Evolutionary conservation across 768 basidiomycete species (phyloP), one percentile per base, ranked within the genome.

Genomic region (Phaeolepiota aurea): DNA sequence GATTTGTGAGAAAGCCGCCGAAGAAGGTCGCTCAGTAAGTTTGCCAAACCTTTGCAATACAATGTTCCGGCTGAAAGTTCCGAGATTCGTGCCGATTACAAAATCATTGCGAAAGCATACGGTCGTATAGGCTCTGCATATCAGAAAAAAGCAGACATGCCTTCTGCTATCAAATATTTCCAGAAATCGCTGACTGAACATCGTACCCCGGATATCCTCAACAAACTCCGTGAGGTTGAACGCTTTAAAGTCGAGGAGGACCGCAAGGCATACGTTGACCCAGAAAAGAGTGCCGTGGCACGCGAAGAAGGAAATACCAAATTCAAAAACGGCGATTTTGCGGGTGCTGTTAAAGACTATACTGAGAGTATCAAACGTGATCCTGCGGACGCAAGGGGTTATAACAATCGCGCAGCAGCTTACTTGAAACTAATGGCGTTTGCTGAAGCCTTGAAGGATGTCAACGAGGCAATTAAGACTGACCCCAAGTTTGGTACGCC

Each of bases 321-420:
- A 25, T 99, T 97, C 78, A 98, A 97, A 70, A 71, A 64, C 2
- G 94, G 91, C 14, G 82, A 94, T 60, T 99, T 92, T 61, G 93
- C 80, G 9, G 79, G 74, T 9, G 87, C 94, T 0, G 93, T 99
- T 50, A 91, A 88, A 67, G 69, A 74, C 28, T 99, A 99, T 66
- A 76, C 87, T 25, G 96, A 99, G 64, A 86, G 90, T 46, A 96
- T 98, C 73, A 97, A 97, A 68, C 84, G 96, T 37, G 82, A 89
- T 53, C 94, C 96, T 31, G 59, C 63, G 25, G 96, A 99, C 56
- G 76, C 94, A 11, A 74, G 84, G 48, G 92, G 88, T 5, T 99
- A 97, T 69, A 98, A 94, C 61, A 99, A 99, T 68, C 84, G 96
- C 37, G 91, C 96, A n/a, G 85, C 91, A 20, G 93, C 91, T 16